Evolutionary conservation across 2,329 filamentous ascomycete genomes (phyloP), one percentile per base, ranked within the genome.

Genomic region (Pseudogymnoascus sp.): DNA sequence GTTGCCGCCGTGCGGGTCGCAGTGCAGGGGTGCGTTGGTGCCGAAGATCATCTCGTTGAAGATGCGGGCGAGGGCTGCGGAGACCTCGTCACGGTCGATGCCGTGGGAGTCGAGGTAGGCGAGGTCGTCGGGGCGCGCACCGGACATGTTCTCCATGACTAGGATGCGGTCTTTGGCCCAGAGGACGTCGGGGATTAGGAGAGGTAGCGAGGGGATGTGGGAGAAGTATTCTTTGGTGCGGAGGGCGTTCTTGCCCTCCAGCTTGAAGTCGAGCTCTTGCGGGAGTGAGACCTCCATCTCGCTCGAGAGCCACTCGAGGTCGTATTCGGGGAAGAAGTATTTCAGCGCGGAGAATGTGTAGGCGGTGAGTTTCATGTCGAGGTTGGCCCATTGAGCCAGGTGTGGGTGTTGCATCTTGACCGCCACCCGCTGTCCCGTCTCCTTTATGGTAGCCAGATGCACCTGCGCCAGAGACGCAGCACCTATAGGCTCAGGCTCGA

Each of bases 11-110:
- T 99, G 95, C 0, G 95, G 95, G 73, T 99, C 95, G 77, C 95
- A 99, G 78, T 99, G 95, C 40, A 99, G 79, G 0, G 95, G 92
- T 0, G 93, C 93, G 64, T 88, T 84, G 61, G 88, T 84, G 59
- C 93, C 93, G 68, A 99, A 99, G 69, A 99, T 97, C 95, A 99
- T 99, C 74, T 98, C 93, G 79, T 99, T 99, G 82, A 99, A 99
- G 64, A 99, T 91, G 64, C 88, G 87, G 0, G 95, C 89, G 3
- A 99, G 81, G 0, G 92, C 89, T 1, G 93, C 93, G 0, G 93
- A 96, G 4, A 99, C 95, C 75, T 98, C 93, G 72, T 98, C 95
- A 19, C 95, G 87, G 75, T 96, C 91, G 72, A 99, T 99, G 64
- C 85, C 84, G 73, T 96, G 89, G 6, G 82, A 79, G 74, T 98